A percentile compares a stretch with the other conserved stretches of the same genome.
Conservation (phyloP, 1,284 basidiomycete genomes). For the Spongiforma sp. region DNA sequence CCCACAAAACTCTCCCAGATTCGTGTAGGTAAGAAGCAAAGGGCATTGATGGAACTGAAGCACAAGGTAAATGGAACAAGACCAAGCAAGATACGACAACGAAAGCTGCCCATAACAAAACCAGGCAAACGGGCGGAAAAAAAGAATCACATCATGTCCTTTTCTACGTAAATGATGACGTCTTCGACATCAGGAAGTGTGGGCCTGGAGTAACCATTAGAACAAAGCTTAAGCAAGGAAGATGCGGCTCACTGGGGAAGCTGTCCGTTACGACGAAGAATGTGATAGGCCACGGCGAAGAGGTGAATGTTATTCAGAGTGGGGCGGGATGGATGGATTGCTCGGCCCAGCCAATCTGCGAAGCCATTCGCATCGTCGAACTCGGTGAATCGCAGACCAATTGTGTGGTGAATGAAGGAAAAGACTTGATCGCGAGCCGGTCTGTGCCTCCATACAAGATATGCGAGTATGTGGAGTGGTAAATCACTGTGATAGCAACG, state of each 20-base stretch:
- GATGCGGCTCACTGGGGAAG: not conserved
- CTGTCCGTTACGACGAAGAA: not conserved
- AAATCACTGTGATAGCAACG: not conserved
- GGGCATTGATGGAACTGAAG: too few species aligned
- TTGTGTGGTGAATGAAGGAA: not conserved
- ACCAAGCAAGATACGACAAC: too few species aligned
- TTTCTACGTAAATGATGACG: not conserved
- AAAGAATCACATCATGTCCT: not conserved
- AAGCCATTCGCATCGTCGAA: not conserved
- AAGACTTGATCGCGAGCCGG: not conserved
- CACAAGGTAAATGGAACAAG: too few species aligned
- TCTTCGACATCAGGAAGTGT: not conserved
- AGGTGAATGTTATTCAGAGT: not conserved
- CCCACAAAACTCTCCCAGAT: too few species aligned
- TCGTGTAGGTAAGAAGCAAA: too few species aligned
- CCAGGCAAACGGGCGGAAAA: too few species aligned
- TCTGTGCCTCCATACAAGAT: not conserved
- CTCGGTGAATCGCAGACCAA: not conserved
- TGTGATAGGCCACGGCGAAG: not conserved
- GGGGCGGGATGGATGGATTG: not conserved
- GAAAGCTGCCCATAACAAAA: too few species aligned
- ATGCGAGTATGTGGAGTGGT: not conserved
- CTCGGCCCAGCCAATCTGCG: not conserved
- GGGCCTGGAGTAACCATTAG: not conserved
- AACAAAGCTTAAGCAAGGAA: too few species aligned